Base-by-base conservation (phyloP, 2,329 filamentous ascomycete species). In the Mycogone perniciosa region DNA sequence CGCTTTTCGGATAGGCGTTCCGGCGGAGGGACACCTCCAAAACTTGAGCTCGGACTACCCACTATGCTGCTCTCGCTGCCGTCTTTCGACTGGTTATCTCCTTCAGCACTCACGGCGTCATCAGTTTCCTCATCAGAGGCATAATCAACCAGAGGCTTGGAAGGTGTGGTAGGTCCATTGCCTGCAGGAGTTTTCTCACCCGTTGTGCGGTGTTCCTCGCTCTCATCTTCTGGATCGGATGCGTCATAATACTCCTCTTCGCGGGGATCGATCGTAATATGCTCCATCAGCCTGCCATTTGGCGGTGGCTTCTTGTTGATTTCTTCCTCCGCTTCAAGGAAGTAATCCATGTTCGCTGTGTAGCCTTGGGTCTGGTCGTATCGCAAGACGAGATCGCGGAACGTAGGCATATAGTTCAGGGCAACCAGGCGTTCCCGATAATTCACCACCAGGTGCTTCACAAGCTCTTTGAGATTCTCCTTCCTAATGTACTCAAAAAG, bases 161-260 rank as follows among this genome's bases (percentile, higher is more conserved):
- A 68, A 1, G 84, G 75, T 20, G 82, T 80, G 10, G 77, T 56
- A n/a, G 62, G 76, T 27, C 83, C 88, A 58, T 90, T 91, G 41
- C 61, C 64, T 7, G 44, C 46, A 60, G 60, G 57, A 13, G 48
- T 43, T 61, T 57, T 20, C 20, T 20, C 20, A 20, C 20, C 20
- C 20, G 20, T 55, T 70, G 44, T 65, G 59, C 67, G 58, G 48
- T 59, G 58, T 51, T 70, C 60, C 56, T 75, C 72, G 55, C 84
- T 74, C 9, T 89, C 88, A 6, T 96, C 90, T 53, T 91, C 86
- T 43, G 93, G 88, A 59, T 96, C 91, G 1, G 88, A 89, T 0
- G 81, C 82, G 61, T 95, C 92, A 79, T 95, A 97, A 67, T 97
- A 99, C 40, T 92, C 89, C 61, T 96, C 92, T 66, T 96, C 89